Conservation (phyloP, 257 asterid species). For the Fraxinus cuspidata region DNA sequence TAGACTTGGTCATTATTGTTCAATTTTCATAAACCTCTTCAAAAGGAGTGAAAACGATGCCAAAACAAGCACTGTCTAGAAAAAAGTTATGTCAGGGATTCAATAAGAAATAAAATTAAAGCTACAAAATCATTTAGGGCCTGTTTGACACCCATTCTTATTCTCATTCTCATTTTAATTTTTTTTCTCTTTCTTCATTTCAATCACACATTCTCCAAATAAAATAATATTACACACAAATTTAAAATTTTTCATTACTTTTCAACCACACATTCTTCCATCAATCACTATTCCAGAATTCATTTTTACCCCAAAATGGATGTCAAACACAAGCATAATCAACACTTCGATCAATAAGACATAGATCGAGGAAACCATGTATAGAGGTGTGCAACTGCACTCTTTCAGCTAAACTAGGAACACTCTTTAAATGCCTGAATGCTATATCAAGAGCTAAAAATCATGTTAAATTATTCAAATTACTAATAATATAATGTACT, state of each 20-base stretch:
- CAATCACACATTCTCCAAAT: too few species aligned
- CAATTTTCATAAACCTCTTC: not conserved
- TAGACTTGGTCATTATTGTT: not conserved
- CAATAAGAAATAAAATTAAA: too few species aligned
- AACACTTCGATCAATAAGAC: not conserved
- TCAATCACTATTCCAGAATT: too few species aligned
- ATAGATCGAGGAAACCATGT: not conserved
- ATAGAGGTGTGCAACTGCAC: not conserved
- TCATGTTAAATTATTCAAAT: not conserved
- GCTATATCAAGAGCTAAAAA: not conserved
- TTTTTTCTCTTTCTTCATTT: too few species aligned
- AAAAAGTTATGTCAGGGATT: not conserved
- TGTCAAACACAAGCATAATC: too few species aligned
- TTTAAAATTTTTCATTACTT: too few species aligned
- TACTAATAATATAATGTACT: not conserved
- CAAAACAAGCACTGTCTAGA: not conserved
- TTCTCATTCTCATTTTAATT: too few species aligned
- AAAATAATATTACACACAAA: too few species aligned
- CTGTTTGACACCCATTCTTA: too few species aligned
- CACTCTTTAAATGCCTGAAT: not conserved
- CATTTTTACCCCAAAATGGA: too few species aligned
- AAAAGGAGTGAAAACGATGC: not conserved
- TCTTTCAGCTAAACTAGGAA: not conserved
- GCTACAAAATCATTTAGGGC: not conserved
- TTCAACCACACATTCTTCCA: too few species aligned